These are phyloP conservation scores for Platismatia glauca DNA, from an alignment of 495 filamentous ascomycete genomes.

Conservation along the genomic window DNA sequence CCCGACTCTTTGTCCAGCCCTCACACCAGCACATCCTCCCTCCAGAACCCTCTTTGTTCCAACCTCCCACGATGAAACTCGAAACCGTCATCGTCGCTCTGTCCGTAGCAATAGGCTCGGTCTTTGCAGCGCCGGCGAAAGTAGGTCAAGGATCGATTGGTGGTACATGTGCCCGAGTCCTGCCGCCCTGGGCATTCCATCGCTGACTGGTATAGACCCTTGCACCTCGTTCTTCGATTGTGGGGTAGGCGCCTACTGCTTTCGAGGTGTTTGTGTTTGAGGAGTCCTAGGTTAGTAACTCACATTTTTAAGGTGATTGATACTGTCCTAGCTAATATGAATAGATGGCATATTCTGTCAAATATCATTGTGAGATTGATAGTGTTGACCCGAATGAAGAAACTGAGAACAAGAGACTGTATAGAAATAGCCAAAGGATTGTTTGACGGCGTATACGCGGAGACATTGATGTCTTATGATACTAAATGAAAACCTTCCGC, in stretches of 20 bases:
- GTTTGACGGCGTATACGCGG: background rate
- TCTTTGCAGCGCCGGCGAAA: background rate
- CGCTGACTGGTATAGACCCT: background rate
- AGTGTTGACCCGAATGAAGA: no score
- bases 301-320: background rate
- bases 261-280: background rate
- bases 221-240: background rate
- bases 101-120: background rate
- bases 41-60: background rate
- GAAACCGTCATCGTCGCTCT: background rate
- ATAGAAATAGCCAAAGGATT: background rate
- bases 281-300: background rate
- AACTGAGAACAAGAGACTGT: no score
- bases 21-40: background rate
- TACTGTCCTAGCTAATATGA: background rate
- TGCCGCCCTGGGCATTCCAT: background rate
- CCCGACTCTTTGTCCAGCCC: background rate
- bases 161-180: background rate
- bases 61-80: background rate
- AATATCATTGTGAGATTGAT: background rate
- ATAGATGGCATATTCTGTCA: background rate
- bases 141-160: background rate
- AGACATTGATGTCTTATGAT: no score
- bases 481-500: background rate
- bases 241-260: background rate